These are phyloP conservation scores for Colletotrichum navitas DNA, from an alignment of 2,329 filamentous ascomycete species.

Conservation along the genomic window DNA sequence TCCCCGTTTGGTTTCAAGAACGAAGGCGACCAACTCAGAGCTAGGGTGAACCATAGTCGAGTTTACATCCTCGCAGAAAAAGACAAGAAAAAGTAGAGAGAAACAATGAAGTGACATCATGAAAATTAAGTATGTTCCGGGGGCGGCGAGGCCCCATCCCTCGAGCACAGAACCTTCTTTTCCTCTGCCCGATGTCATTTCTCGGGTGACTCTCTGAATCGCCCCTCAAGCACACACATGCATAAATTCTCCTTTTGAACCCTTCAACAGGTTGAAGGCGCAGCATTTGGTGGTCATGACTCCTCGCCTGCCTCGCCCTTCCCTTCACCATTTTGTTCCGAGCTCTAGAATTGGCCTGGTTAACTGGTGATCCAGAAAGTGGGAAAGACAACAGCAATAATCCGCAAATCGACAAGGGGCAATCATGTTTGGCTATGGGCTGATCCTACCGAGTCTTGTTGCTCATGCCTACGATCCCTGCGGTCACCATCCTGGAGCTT, in stretches of 20 bases:
- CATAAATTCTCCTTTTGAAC: slow-evolving; percentile 21
- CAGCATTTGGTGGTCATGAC: slow-evolving; percentile 35
- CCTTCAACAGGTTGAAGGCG: slow-evolving; percentile 31
- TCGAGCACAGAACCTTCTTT: slow-evolving; percentile 27
- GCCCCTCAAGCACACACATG: slow-evolving; percentile 11
- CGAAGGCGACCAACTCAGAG: slow-evolving; percentile 3
- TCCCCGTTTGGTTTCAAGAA: slow-evolving; percentile 10
- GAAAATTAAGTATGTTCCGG: slow-evolving; percentile 43
- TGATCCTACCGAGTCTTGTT: slow-evolving; percentile 70
- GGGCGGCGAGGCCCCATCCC: slow-evolving; percentile 35
- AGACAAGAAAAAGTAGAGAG: slow-evolving; percentile 5
- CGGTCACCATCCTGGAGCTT: slow-evolving; percentile 88
- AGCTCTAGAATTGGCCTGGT: slow-evolving; percentile 24
- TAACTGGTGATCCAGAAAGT: slow-evolving; percentile 14
- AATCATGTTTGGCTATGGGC: slow-evolving; percentile 63
- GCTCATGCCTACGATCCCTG: slow-evolving; percentile 69
- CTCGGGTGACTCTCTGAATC: slow-evolving; percentile 23
- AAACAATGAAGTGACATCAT: slow-evolving; percentile 37
- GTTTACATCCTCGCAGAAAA: slow-evolving; percentile 23
- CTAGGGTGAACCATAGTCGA: slow-evolving; percentile 1
- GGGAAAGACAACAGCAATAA: not conserved
- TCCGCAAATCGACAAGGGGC: slow-evolving; percentile 14
- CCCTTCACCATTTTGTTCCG: slow-evolving; percentile 38
- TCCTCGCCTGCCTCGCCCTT: slow-evolving; percentile 30
- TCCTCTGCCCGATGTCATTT: slow-evolving; percentile 32